phyloP scores from a whole-genome alignment of 768 basidiomycete species.

The Clavulina sp. region DNA sequence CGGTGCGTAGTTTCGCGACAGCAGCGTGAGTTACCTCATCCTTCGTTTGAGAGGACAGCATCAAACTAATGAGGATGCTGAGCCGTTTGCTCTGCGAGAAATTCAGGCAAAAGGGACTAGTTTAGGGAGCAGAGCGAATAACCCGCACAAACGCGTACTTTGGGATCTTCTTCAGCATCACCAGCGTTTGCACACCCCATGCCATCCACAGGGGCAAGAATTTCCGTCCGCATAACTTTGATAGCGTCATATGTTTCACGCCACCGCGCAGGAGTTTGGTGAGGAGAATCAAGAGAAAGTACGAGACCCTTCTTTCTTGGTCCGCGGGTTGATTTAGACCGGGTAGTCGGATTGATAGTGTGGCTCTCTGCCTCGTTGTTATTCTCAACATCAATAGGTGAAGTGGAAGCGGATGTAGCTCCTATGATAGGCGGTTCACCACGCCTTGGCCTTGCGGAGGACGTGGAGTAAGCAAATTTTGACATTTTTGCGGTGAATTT shows the following conservation, averaged over 20 bases:
- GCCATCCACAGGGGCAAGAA: conserved; percentile 77
- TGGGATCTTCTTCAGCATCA: conserved; percentile 41
- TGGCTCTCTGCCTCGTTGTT: too few relatives aligned
- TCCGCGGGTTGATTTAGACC: conserved; percentile 19
- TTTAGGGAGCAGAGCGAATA: not conserved
- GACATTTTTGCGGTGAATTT: too few relatives aligned
- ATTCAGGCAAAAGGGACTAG: not conserved
- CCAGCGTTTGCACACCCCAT: conserved; percentile 76
- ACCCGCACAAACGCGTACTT: conserved; percentile 26
- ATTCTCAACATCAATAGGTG: too few relatives aligned
- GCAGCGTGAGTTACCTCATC: conserved; percentile 78
- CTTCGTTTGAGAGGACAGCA: conserved; percentile 93
- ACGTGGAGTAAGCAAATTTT: too few relatives aligned
- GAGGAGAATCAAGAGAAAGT: conserved; percentile 36
- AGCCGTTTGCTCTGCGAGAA: conserved; percentile 53
- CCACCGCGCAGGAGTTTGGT: conserved; percentile 54
- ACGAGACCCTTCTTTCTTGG: conserved; percentile 38
- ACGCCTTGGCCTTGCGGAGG: too few relatives aligned
- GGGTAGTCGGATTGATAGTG: too few relatives aligned
- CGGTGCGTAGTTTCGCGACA: conserved; percentile 47
- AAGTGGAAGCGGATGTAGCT: too few relatives aligned
- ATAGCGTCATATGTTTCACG: conserved; percentile 51
- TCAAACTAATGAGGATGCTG: conserved; percentile 74
- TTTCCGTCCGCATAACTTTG: conserved; percentile 52
- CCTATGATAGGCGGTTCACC: too few relatives aligned